phyloP scores from a whole-genome alignment of 768 basidiomycete genomes.

The Podaxis pistillaris region DNA sequence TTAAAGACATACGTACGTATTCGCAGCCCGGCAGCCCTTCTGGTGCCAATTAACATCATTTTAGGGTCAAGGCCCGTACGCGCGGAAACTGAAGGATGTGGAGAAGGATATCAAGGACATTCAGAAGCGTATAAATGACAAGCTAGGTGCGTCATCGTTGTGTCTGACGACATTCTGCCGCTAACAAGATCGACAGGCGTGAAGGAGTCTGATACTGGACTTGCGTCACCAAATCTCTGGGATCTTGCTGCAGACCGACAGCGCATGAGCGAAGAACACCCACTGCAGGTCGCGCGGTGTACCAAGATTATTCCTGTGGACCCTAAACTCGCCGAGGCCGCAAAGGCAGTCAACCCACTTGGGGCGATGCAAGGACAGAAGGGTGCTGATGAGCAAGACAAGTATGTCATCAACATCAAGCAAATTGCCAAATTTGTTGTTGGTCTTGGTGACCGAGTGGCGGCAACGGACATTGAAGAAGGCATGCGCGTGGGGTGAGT shows the following conservation, averaged over 20 bases:
- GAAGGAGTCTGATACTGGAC: conserved; percentile 97
- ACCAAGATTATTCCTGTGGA: conserved; percentile 95
- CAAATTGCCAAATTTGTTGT: conserved; percentile 99
- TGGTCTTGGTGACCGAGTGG: conserved; percentile 92
- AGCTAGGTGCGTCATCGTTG: conserved; percentile 63
- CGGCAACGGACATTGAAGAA: conserved; percentile 98
- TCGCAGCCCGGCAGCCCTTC: neutral
- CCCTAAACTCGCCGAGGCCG: conserved; percentile 70
- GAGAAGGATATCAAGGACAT: conserved; percentile 94
- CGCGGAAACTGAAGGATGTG: conserved; percentile 79
- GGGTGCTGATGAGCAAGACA: conserved; percentile 98
- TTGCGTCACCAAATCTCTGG: conserved; percentile 97
- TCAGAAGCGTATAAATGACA: conserved; percentile 97
- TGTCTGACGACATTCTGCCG: conserved; percentile 8
- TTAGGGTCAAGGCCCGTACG: conserved; percentile 98
- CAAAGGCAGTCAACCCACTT: conserved; percentile 72
- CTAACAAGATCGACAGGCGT: conserved; percentile 54
- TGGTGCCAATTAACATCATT: conserved; percentile 11
- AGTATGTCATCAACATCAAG: conserved; percentile 99
- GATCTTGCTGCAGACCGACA: conserved; percentile 91
- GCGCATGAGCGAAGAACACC: conserved; percentile 89
- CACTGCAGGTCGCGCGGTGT: conserved; percentile 95
- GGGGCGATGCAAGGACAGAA: conserved; percentile 86
- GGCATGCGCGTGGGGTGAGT: conserved; percentile 99
- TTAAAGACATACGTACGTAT: conserved; percentile 90